phyloP scores from a whole-genome alignment of 306 rosid genomes.

The Gillenia trifoliata region DNA sequence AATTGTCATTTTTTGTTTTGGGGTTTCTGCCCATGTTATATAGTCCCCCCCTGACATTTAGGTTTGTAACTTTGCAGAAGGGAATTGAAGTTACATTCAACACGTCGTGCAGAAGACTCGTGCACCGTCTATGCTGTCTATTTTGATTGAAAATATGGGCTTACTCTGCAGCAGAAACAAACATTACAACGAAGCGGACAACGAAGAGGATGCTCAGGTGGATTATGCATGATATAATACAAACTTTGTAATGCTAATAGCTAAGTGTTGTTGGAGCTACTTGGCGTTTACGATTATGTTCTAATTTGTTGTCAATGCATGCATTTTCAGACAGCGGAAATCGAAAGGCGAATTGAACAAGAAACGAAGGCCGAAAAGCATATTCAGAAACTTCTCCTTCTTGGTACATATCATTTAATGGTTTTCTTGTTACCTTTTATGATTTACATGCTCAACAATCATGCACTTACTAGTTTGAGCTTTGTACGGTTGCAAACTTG shows the following conservation, averaged over 20 bases:
- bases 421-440: constrained; percentile 9
- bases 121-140: constrained; percentile 72
- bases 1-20: background rate
- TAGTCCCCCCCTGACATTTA: constrained; percentile 23
- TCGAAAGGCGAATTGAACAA: constrained; percentile 85
- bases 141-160: constrained; percentile 75
- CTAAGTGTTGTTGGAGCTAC: background rate
- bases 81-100: constrained; percentile 26
- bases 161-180: constrained; percentile 84
- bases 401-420: constrained; percentile 46
- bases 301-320: constrained; percentile 21
- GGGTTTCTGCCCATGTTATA: background rate
- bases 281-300: background rate
- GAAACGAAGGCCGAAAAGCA: constrained; percentile 95
- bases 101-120: constrained; percentile 45
- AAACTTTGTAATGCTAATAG: background rate
- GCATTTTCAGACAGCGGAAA: constrained; percentile 77
- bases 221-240: constrained; percentile 1
- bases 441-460: constrained; percentile 7
- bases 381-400: constrained; percentile 88
- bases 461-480: constrained; percentile 7
- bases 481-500: background rate
- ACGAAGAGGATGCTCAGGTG: constrained; percentile 87
- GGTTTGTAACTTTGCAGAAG: constrained; percentile 27
- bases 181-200: constrained; percentile 56